Conservation (phyloP, 2,329 filamentous ascomycete species). For the Trichophyton verrucosum region DNA sequence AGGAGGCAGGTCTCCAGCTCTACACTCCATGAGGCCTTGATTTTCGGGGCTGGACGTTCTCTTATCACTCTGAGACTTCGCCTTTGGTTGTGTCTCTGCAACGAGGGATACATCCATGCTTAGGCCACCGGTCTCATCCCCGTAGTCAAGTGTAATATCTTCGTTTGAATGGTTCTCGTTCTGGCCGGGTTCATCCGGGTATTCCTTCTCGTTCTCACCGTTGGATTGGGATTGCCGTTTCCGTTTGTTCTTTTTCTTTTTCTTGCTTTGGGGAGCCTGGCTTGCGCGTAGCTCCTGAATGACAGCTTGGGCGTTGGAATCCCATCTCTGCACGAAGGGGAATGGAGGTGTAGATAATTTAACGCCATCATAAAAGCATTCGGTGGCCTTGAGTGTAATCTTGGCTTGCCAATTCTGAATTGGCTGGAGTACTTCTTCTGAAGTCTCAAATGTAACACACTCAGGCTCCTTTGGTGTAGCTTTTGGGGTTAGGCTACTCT, state of each 20-base stretch:
- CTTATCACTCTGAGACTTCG: not conserved
- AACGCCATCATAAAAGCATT: slow-evolving; percentile 63
- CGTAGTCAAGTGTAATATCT: slow-evolving; percentile 8
- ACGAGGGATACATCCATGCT: not conserved
- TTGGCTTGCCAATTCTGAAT: slow-evolving; percentile 59
- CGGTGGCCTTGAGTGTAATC: slow-evolving; percentile 65
- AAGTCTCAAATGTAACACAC: slow-evolving; percentile 14
- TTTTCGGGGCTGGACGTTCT: not conserved
- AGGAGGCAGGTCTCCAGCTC: slow-evolving; percentile 33
- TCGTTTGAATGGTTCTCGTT: not conserved
- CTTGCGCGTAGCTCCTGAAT: slow-evolving; percentile 30
- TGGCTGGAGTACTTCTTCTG: slow-evolving; percentile 34
- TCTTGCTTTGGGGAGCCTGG: slow-evolving; percentile 19
- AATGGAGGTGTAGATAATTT: slow-evolving; percentile 67
- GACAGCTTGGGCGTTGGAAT: slow-evolving; percentile 52
- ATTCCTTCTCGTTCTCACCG: slow-evolving; percentile 20
- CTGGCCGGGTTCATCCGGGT: not conserved
- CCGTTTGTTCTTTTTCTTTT: slow-evolving; percentile 44
- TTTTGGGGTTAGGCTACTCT: slow-evolving; percentile 30
- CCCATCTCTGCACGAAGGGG: slow-evolving; percentile 83
- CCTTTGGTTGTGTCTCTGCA: not conserved
- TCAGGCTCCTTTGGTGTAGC: slow-evolving; percentile 19
- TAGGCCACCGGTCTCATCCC: slow-evolving; percentile 1
- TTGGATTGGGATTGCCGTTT: slow-evolving; percentile 39
- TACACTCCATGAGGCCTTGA: not conserved